phyloP scores from a whole-genome alignment of 805 yeast species.

The Sungouiozyma intestinalis region DNA sequence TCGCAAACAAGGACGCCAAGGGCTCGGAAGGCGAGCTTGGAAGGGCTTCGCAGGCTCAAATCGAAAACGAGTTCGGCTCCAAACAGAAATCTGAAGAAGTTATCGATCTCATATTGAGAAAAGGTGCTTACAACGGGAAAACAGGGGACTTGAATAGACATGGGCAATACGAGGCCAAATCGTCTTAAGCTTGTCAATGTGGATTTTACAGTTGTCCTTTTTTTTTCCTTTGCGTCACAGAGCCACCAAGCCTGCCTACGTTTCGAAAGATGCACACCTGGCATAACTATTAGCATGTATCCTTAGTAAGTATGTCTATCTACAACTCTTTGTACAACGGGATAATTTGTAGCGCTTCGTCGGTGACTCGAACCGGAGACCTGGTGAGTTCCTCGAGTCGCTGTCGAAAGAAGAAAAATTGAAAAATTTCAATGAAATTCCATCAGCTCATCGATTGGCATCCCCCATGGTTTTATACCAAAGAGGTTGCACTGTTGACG shows the following conservation, averaged over 20 bases:
- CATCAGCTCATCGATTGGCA: not conserved
- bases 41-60: slow-evolving; percentile 56
- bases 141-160: not conserved
- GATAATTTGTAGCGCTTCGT: too few relatives aligned
- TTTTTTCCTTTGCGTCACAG: too few relatives aligned
- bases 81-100: slow-evolving; percentile 40
- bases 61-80: slow-evolving; percentile 61
- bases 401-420: not conserved
- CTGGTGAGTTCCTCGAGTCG: not conserved
- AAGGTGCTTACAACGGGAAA: slow-evolving; percentile 43
- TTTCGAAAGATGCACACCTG: too few relatives aligned
- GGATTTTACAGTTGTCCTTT: too few relatives aligned
- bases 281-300: too few relatives aligned
- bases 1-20: slow-evolving; percentile 36
- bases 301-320: too few relatives aligned
- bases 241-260: too few relatives aligned
- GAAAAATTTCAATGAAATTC: slow-evolving; percentile 3
- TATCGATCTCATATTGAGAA: slow-evolving; percentile 45
- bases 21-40: slow-evolving; percentile 67
- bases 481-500: too few relatives aligned
- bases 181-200: not conserved
- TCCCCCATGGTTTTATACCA: too few relatives aligned
- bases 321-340: too few relatives aligned
- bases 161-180: not conserved
- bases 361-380: not conserved